Conservation (phyloP, 2,329 filamentous ascomycete genomes). For the Aspergillus hiratsukae region DNA sequence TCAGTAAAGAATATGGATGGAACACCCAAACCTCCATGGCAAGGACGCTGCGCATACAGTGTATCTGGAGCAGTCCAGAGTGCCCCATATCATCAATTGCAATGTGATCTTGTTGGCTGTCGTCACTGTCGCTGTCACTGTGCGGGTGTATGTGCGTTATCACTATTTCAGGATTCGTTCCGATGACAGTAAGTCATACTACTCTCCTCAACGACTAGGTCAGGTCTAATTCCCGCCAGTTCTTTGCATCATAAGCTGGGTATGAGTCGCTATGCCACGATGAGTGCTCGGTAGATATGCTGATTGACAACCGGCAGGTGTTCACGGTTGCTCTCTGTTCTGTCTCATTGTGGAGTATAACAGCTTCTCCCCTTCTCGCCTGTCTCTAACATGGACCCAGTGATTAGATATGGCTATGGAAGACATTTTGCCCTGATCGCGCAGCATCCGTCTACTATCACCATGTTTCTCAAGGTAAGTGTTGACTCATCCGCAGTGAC, state of each 20-base stretch:
- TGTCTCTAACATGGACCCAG: slow-evolving; percentile 1
- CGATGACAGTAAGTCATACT: slow-evolving; percentile 7
- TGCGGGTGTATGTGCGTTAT: slow-evolving; percentile 13
- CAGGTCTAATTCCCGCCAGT: background rate
- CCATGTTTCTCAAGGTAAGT: slow-evolving; percentile 18
- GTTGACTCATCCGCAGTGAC: no score
- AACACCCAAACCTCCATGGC: background rate
- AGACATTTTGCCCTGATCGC: slow-evolving; percentile 13
- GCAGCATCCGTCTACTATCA: background rate
- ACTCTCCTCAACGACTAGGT: background rate
- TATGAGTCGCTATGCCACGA: background rate
- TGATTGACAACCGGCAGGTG: slow-evolving; percentile 1
- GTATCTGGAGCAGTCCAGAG: slow-evolving; percentile 7
- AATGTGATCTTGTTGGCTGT: slow-evolving; percentile 10
- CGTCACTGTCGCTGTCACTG: slow-evolving; percentile 6
- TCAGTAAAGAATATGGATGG: background rate
- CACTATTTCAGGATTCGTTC: slow-evolving; percentile 12
- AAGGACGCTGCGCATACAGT: background rate
- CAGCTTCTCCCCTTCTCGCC: background rate
- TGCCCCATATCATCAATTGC: slow-evolving; percentile 12
- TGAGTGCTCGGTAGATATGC: background rate
- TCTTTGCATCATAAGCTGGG: slow-evolving; percentile 14
- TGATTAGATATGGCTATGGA: slow-evolving; percentile 19
- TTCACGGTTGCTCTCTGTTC: slow-evolving; percentile 11
- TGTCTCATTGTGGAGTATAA: slow-evolving; percentile 7